These are phyloP conservation scores for Vanilla planifolia DNA, from an alignment of 106 monocot genomes.

Conservation along the genomic window DNA sequence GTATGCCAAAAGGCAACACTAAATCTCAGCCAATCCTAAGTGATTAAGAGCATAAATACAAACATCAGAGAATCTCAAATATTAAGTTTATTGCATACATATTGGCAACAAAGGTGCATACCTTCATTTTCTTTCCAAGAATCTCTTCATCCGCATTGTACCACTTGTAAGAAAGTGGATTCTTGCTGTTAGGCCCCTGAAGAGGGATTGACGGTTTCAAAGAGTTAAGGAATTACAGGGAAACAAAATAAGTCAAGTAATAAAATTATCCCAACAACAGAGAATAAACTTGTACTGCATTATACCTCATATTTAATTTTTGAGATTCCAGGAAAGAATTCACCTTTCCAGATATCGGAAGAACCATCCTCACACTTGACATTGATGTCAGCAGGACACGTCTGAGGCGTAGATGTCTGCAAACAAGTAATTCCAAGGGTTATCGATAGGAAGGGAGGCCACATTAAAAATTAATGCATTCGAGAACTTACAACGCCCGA, in stretches of 20 bases:
- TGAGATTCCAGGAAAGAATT: constrained; percentile 87
- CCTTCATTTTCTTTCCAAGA: constrained; percentile 99
- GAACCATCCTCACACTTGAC: constrained; percentile 31
- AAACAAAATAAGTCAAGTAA: background rate
- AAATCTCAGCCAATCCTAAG: constrained; percentile 93
- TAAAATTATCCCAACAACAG: constrained; percentile 1
- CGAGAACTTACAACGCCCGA: constrained; percentile 25
- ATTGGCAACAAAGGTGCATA: constrained; percentile 2
- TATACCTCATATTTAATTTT: constrained; percentile 95
- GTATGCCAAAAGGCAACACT: constrained; percentile 99
- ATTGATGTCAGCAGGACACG: constrained; percentile 65
- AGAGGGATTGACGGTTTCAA: background rate
- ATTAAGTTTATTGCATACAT: background rate
- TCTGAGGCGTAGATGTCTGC: constrained; percentile 40
- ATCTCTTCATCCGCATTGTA: constrained; percentile 91
- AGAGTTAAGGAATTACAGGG: background rate
- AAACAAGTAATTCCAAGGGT: background rate
- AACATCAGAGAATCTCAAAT: background rate
- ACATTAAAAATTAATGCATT: background rate
- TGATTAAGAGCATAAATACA: background rate
- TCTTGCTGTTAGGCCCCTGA: constrained; percentile 87
- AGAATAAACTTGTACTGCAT: background rate
- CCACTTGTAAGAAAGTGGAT: constrained; percentile 94
- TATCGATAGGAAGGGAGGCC: background rate
- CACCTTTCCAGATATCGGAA: constrained; percentile 70